phyloP scores from a whole-genome alignment of 1,284 basidiomycete genomes.

The Phellinidium pouzarii region DNA sequence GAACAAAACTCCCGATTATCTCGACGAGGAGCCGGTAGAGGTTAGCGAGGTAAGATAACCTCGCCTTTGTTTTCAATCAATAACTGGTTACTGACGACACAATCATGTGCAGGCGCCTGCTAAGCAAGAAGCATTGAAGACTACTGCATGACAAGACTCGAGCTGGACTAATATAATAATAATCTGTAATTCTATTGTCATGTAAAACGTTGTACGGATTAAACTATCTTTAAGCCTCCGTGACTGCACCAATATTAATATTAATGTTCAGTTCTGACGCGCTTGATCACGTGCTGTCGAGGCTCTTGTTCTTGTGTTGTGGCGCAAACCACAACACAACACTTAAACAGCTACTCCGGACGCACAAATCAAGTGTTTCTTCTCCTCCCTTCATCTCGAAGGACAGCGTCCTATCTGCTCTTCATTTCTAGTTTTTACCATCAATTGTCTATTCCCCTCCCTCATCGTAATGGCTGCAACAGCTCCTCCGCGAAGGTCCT shows the following conservation, averaged over 20 bases:
- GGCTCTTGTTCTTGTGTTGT: too few relatives aligned
- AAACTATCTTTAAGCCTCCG: too few relatives aligned
- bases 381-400: too few relatives aligned
- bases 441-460: neutral
- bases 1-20: slow-evolving; percentile 82
- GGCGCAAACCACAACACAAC: too few relatives aligned
- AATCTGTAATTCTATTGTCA: neutral
- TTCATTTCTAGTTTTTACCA: neutral
- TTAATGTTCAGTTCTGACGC: too few relatives aligned
- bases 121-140: slow-evolving; percentile 49
- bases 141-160: slow-evolving; percentile 28
- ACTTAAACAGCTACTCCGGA: too few relatives aligned
- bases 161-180: neutral
- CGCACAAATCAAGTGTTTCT: too few relatives aligned
- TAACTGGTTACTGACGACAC: neutral
- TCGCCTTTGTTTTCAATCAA: neutral
- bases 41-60: slow-evolving; percentile 43
- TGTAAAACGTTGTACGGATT: too few relatives aligned
- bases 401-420: too few relatives aligned
- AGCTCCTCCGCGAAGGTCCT: slow-evolving; percentile 12
- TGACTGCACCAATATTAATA: too few relatives aligned
- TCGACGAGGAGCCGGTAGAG: slow-evolving; percentile 80
- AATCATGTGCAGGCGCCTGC: slow-evolving; percentile 29
- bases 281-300: too few relatives aligned
- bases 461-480: neutral